Evolutionary conservation across 2,329 filamentous ascomycete species (phyloP), one percentile per base, ranked within the genome.

Genomic region (Neofusicoccum umdonicola): DNA sequence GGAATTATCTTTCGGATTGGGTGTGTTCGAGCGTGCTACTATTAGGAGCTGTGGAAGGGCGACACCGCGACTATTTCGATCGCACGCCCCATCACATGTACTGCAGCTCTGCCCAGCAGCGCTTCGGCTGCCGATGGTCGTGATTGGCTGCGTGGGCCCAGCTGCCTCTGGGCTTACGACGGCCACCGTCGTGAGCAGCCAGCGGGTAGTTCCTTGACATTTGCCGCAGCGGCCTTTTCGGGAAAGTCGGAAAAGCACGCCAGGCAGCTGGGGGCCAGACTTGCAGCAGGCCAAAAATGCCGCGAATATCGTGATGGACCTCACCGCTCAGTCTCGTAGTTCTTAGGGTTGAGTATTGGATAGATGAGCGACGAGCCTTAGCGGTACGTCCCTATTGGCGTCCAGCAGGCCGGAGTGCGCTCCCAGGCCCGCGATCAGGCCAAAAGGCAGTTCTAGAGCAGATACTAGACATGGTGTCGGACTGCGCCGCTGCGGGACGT

Each of bases 401-500:
- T 60, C 22, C 4, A 44, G 31, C 6, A 45, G 31, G n/a, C 11
- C 56, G 56, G 56, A 60, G 56, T 47, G 31, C 41, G 41, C 56
- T 60, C 41, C 50, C 42, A 60, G 56, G 56, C 37, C 31, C 58
- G 61, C 61, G 27, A 44, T 27, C 50, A 63, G 61, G 50, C 61
- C 61, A 63, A 45, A 34, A 35, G 61, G 39, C 61, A 54, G 61
- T 63, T 63, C 48, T 63, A 54, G 61, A 63, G 61, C 61, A 42
- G 58, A 11, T 41, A 17, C 58, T 50, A 51, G 47, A 54, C 39
- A 63, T 63, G 47, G 48, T 63, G 61, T 39, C 61, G 61, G 48
- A 54, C 61, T 63, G 37, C 50, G 61, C 61, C 61, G 61, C 41
- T 63, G 61, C 61, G 61, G 61, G 61, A 63, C 61, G 61, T 51